Evolutionary conservation across 2,329 filamentous ascomycete species (phyloP).

Genomic region (Pestalotiopsis sp.): DNA sequence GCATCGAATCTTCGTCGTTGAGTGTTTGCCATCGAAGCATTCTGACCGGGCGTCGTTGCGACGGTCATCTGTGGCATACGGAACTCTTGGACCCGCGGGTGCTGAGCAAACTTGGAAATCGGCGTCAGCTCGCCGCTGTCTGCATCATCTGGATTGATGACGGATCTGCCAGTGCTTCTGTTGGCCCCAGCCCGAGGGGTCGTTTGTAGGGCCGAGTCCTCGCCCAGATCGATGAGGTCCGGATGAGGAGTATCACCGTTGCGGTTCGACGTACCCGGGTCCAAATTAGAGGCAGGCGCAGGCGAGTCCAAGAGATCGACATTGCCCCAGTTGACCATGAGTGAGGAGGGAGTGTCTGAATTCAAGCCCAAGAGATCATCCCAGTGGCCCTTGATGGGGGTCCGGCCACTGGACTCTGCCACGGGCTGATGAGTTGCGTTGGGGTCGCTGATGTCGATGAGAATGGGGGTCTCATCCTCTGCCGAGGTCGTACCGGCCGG

Average conservation of each 20-base stretch:
- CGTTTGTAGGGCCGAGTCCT: not conserved
- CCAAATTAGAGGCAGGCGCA: not conserved
- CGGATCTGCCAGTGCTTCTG: conserved; percentile 7
- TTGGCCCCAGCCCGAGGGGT: not conserved
- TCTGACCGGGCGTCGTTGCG: too few species aligned
- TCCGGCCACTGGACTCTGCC: too few species aligned
- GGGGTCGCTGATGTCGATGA: not conserved
- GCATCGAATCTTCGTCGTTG: too few species aligned
- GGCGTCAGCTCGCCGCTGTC: not conserved
- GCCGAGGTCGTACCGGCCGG: not conserved
- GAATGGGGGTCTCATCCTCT: not conserved
- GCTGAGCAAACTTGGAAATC: not conserved
- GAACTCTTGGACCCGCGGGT: not conserved
- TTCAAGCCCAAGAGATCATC: not conserved
- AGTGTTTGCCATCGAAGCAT: too few species aligned
- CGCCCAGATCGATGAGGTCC: not conserved
- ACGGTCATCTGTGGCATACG: too few species aligned
- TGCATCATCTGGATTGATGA: not conserved
- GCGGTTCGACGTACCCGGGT: not conserved
- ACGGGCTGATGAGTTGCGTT: too few species aligned
- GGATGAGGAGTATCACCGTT: not conserved
- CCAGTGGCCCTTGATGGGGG: too few species aligned
- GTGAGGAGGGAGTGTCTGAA: not conserved
- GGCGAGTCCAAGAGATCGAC: not conserved
- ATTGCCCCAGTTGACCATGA: too few species aligned